Percentiles rank a stretch among this genome's conserved stretches.
These are phyloP conservation scores for Ambrosia artemisiifolia DNA, from an alignment of 129 eudicot species.

Conservation along the genomic window DNA sequence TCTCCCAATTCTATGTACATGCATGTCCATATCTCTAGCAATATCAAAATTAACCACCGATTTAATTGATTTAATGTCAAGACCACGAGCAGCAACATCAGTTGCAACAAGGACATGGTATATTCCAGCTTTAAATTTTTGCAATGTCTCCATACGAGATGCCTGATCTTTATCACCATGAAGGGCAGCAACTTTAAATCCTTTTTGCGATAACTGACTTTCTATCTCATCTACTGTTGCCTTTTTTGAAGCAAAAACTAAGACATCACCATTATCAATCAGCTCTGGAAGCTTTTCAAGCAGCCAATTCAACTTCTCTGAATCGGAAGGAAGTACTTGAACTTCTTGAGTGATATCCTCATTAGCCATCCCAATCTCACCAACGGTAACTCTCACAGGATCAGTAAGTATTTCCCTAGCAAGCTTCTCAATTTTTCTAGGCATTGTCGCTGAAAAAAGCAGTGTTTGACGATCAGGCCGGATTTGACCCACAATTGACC, in stretches of 20 bases:
- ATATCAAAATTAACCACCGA: slow-evolving; percentile 95
- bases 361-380: slow-evolving; percentile 95
- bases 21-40: slow-evolving; percentile 99
- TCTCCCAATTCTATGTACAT: slow-evolving; percentile 97
- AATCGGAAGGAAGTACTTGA: slow-evolving; percentile 68
- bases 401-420: slow-evolving; percentile 91
- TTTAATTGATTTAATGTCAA: slow-evolving; percentile 90
- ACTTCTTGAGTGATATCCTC: slow-evolving; percentile 96
- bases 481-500: slow-evolving; percentile 91
- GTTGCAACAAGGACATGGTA: slow-evolving; percentile 94
- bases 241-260: slow-evolving; percentile 93
- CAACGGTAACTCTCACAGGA: slow-evolving; percentile 93
- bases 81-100: slow-evolving; percentile 99
- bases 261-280: slow-evolving; percentile 86
- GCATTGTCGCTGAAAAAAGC: slow-evolving; percentile 99
- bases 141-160: slow-evolving; percentile 84
- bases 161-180: slow-evolving; percentile 98
- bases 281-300: slow-evolving; percentile 72
- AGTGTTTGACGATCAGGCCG: slow-evolving; percentile 94
- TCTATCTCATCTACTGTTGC: slow-evolving; percentile 90
- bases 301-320: slow-evolving; percentile 87
- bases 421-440: slow-evolving; percentile 88
- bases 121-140: slow-evolving; percentile 77
- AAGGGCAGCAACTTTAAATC: slow-evolving; percentile 90
- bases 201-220: slow-evolving; percentile 62